A percentile compares a stretch with the other conserved stretches of the same genome.
Conservation (phyloP, 345 rosid genomes). For the Stellera chamaejasme region DNA sequence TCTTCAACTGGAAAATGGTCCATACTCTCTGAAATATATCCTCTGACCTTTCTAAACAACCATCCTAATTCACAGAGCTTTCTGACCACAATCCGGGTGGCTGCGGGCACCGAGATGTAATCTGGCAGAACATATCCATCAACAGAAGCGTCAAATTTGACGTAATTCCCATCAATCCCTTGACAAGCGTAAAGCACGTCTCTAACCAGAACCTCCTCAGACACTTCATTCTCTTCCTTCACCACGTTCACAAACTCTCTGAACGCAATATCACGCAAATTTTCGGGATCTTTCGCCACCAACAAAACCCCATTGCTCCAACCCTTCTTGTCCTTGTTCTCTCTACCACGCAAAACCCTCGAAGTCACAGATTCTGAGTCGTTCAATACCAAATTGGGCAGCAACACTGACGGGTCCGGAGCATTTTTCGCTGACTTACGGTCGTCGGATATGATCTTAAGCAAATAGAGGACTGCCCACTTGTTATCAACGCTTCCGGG, state of each 20-base stretch:
- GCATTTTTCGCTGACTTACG: slow-evolving; percentile 28
- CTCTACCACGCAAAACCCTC: slow-evolving; percentile 23
- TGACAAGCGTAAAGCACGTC: slow-evolving; percentile 91
- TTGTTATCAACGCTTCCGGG: slow-evolving; percentile 83
- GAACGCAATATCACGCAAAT: slow-evolving; percentile 67
- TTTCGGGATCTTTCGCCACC: slow-evolving; percentile 68
- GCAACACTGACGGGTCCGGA: slow-evolving; percentile 30
- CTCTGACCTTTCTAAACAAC: slow-evolving; percentile 86
- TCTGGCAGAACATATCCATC: slow-evolving; percentile 72
- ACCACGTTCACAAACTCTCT: slow-evolving; percentile 64
- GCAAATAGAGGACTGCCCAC: slow-evolving; percentile 88
- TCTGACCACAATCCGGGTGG: slow-evolving; percentile 61
- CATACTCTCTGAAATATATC: slow-evolving; percentile 59
- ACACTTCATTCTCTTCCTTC: slow-evolving; percentile 82
- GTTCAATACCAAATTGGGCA: slow-evolving; percentile 50
- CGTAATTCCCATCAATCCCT: slow-evolving; percentile 89
- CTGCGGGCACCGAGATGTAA: slow-evolving; percentile 56
- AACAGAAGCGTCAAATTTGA: slow-evolving; percentile 46
- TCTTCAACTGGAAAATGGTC: slow-evolving; percentile 72
- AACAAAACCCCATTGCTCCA: slow-evolving; percentile 72
- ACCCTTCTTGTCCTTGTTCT: slow-evolving; percentile 31
- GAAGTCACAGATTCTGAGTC: slow-evolving; percentile 24
- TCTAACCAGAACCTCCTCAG: slow-evolving; percentile 78
- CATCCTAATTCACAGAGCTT: slow-evolving; percentile 93
- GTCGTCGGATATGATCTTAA: slow-evolving; percentile 72